phyloP scores from a whole-genome alignment of 177 flowering plant genomes.

The Telopea speciosissima region DNA sequence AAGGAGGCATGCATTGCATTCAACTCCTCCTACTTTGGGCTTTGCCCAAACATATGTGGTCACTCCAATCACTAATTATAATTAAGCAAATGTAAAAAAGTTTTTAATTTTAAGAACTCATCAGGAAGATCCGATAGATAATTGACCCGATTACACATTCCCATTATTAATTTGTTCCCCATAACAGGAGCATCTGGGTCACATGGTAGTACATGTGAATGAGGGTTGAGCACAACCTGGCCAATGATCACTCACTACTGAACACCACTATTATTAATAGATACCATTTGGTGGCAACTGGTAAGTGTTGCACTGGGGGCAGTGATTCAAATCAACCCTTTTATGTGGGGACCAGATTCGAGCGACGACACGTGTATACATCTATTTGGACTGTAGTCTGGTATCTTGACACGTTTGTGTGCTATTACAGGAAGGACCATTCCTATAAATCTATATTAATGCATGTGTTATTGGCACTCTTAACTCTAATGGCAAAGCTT shows the following conservation, averaged over 20 bases:
- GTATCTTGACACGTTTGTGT: background rate
- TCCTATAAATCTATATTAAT: background rate
- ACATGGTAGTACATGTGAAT: slow-evolving; percentile 11
- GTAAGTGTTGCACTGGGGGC: too few relatives aligned
- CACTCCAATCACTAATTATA: too few relatives aligned
- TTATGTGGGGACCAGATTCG: slow-evolving; percentile 10
- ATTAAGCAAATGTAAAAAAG: too few relatives aligned
- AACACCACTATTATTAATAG: background rate
- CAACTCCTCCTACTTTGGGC: too few relatives aligned
- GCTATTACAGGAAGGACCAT: slow-evolving; percentile 3
- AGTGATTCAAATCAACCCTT: background rate
- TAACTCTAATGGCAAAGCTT: background rate
- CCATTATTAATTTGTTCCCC: background rate
- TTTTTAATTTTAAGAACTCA: too few relatives aligned
- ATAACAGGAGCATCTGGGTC: slow-evolving; percentile 2
- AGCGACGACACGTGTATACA: slow-evolving; percentile 7
- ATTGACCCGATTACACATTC: background rate
- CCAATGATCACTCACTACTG: background rate
- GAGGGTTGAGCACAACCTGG: background rate
- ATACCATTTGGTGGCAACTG: background rate
- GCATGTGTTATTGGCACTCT: background rate
- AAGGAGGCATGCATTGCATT: too few relatives aligned
- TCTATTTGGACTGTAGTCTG: background rate
- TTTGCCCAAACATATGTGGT: too few relatives aligned
- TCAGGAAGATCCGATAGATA: too few relatives aligned